Conservation (phyloP, 495 filamentous ascomycete genomes). For the Annulohypoxylon nitens region DNA sequence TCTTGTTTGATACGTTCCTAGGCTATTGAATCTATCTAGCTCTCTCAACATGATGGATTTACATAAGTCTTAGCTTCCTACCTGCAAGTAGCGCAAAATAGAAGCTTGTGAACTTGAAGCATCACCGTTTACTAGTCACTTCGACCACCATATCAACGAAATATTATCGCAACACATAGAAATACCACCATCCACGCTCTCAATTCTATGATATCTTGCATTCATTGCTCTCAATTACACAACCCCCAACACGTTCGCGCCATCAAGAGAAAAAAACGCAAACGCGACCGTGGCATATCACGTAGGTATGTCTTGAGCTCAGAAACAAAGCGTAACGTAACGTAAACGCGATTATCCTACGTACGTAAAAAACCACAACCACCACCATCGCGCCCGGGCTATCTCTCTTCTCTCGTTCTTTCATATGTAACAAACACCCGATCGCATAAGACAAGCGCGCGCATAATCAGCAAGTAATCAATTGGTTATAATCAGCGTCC, state of each 20-base stretch:
- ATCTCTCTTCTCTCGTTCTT: not conserved
- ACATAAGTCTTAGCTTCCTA: too few species aligned
- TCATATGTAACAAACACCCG: not conserved
- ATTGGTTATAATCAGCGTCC: not conserved
- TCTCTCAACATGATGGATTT: too few species aligned
- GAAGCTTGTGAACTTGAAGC: too few species aligned
- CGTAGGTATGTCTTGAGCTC: not conserved
- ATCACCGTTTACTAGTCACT: not conserved
- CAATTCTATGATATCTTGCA: slow-evolving; percentile 5
- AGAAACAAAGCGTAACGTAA: not conserved
- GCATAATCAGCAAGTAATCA: too few species aligned
- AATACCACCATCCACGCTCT: not conserved
- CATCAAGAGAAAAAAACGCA: not conserved
- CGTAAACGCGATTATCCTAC: slow-evolving; percentile 3
- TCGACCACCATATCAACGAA: not conserved
- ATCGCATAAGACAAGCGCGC: not conserved
- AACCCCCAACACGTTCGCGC: not conserved
- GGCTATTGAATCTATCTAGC: too few species aligned
- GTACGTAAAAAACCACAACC: too few species aligned
- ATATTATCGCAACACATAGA: not conserved
- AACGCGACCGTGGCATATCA: not conserved
- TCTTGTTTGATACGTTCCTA: too few species aligned
- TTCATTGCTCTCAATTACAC: too few species aligned
- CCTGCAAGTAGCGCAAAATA: too few species aligned
- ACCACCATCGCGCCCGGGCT: not conserved